Percentiles rank a stretch among this genome's conserved stretches.
Conservation (phyloP, 176 grass and related monocot genomes). For the Olyra latifolia region DNA sequence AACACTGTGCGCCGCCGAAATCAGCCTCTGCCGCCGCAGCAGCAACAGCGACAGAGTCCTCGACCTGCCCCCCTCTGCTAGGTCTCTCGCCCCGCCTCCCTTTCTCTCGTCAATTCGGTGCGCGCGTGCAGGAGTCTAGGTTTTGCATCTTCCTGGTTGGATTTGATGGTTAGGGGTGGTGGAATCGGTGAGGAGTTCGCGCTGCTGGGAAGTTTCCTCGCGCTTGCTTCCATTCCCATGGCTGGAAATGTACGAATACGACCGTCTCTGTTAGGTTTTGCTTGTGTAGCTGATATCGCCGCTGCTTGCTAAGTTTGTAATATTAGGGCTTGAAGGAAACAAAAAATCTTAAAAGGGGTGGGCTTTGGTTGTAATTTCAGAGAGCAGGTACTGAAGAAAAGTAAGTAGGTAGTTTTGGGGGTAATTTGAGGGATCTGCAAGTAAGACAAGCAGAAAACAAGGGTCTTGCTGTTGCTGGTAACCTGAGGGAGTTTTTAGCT, state of each 20-base stretch:
- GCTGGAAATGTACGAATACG: slow-evolving; percentile 42
- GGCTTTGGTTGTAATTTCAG: slow-evolving; percentile 13
- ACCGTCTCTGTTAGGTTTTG: slow-evolving; percentile 24
- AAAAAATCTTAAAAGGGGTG: slow-evolving; percentile 28
- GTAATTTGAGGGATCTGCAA: slow-evolving; percentile 22
- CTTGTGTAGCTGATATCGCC: not conserved
- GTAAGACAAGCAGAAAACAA: not conserved
- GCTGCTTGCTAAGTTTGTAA: slow-evolving; percentile 27
- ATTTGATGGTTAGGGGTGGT: slow-evolving; percentile 28
- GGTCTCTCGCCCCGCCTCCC: not conserved
- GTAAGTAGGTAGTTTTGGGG: not conserved
- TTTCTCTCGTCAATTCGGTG: slow-evolving; percentile 6
- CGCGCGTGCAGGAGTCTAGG: not conserved
- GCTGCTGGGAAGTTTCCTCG: slow-evolving; percentile 29
- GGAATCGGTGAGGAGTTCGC: slow-evolving; percentile 22
- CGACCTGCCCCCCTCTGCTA: slow-evolving; percentile 1
- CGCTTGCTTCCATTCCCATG: slow-evolving; percentile 28
- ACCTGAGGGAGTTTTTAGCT: too few relatives aligned
- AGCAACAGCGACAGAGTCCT: not conserved
- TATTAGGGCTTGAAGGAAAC: slow-evolving; percentile 26
- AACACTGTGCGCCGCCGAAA: not conserved
- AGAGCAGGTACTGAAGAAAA: not conserved
- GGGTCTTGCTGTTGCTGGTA: not conserved
- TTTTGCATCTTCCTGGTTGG: slow-evolving; percentile 5
- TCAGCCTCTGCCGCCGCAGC: slow-evolving; percentile 4